Evolutionary conservation across 306 rosid genomes (phyloP).

Genomic region (Cicer judaicum): DNA sequence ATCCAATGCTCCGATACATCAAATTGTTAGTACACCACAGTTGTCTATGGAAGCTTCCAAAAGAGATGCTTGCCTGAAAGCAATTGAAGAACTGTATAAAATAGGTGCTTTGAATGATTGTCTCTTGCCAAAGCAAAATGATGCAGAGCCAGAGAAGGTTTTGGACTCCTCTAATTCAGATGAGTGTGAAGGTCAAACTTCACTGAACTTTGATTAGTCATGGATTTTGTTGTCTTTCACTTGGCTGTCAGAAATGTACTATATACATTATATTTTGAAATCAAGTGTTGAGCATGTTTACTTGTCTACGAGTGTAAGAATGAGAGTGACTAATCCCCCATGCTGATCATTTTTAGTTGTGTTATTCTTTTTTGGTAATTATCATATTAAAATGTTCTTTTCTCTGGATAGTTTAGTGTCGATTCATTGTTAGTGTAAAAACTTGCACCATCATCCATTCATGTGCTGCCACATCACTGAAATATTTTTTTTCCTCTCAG

Average conservation of each 20-base stretch:
- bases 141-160: constrained; percentile 45
- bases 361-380: background rate
- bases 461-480: constrained; percentile 14
- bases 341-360: constrained; percentile 3
- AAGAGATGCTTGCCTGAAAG: constrained; percentile 82
- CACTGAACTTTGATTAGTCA: constrained; percentile 36
- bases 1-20: constrained; percentile 78
- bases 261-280: constrained; percentile 34
- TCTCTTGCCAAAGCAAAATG: constrained; percentile 74
- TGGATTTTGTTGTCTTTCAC: constrained; percentile 41
- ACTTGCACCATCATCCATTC: constrained; percentile 32
- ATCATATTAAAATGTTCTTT: background rate
- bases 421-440: constrained; percentile 2
- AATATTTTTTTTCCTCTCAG: background rate
- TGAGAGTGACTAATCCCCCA: constrained; percentile 8
- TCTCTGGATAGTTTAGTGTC: background rate
- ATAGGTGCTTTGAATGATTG: constrained; percentile 74
- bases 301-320: constrained; percentile 16
- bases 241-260: constrained; percentile 34
- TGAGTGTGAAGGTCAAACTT: constrained; percentile 63
- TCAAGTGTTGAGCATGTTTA: constrained; percentile 22
- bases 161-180: constrained; percentile 63
- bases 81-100: constrained; percentile 86
- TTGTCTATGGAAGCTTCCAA: constrained; percentile 74
- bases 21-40: constrained; percentile 64